phyloP scores from a whole-genome alignment of 23 red algal genomes.

The Gracilaria domingensis region DNA sequence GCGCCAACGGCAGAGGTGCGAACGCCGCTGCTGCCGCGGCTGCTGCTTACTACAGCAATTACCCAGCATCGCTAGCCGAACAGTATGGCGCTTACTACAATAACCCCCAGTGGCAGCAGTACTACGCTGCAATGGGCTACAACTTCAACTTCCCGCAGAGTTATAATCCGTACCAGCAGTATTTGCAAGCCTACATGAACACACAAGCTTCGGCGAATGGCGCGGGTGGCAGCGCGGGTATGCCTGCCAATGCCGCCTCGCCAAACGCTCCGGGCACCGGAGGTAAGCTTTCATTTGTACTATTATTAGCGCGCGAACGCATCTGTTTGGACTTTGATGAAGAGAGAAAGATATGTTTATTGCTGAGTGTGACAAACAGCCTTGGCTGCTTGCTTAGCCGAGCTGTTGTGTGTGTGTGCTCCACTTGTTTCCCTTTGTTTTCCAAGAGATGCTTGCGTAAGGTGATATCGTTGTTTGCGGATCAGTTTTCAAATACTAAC shows the following conservation, averaged over 20 bases:
- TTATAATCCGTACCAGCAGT: conserved; percentile 79
- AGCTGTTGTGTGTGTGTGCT: background rate
- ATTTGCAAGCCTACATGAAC: conserved; percentile 77
- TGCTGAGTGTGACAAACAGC: conserved; percentile 17
- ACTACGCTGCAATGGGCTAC: conserved; percentile 82
- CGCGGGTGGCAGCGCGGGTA: conserved; percentile 41
- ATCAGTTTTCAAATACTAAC: conserved; percentile 6
- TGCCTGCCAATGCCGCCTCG: conserved; percentile 30
- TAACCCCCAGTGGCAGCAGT: conserved; percentile 85
- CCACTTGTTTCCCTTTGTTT: conserved; percentile 22
- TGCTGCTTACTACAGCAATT: conserved; percentile 75
- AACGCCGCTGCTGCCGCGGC: conserved; percentile 63
- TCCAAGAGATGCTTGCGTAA: conserved; percentile 30
- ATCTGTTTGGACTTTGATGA: conserved; percentile 23
- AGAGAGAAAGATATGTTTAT: conserved; percentile 31
- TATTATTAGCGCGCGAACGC: conserved; percentile 32
- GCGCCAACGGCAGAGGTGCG: conserved; percentile 45
- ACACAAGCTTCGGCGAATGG: conserved; percentile 40
- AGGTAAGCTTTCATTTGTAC: conserved; percentile 57
- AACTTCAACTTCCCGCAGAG: conserved; percentile 78
- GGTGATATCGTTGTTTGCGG: conserved; percentile 10
- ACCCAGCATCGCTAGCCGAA: conserved; percentile 62
- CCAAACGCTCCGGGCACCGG: conserved; percentile 27
- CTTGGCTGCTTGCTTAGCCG: conserved; percentile 13
- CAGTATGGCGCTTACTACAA: conserved; percentile 79